Evolutionary conservation across 2,329 filamentous ascomycete species (phyloP).

Genomic region (Fusarium guadeloupense): DNA sequence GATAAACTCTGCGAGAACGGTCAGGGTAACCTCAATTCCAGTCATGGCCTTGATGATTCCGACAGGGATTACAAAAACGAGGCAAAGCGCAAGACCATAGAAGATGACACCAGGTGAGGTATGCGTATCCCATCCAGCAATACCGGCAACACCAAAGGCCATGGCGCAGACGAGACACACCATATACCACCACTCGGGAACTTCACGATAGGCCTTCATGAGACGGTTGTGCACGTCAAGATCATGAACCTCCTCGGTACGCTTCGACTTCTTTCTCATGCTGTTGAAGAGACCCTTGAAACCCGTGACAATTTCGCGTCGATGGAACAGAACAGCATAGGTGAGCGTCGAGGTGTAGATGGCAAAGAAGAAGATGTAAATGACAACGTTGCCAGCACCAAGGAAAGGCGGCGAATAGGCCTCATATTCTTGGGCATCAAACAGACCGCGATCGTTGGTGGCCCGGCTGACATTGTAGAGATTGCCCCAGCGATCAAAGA

Average conservation of each 20-base stretch:
- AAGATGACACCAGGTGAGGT: slow-evolving; percentile 62
- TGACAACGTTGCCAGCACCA: slow-evolving; percentile 58
- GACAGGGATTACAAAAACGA: slow-evolving; percentile 61
- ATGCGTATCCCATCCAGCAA: slow-evolving; percentile 60
- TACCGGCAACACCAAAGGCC: slow-evolving; percentile 56
- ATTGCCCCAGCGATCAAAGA: slow-evolving; percentile 59
- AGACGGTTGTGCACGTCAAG: slow-evolving; percentile 60
- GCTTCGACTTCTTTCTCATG: slow-evolving; percentile 55
- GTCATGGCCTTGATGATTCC: slow-evolving; percentile 65
- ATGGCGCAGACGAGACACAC: slow-evolving; percentile 55
- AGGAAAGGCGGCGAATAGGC: slow-evolving; percentile 63
- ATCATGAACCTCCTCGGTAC: slow-evolving; percentile 47
- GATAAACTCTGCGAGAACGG: slow-evolving; percentile 64
- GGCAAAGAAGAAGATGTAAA: slow-evolving; percentile 66
- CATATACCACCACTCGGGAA: slow-evolving; percentile 65
- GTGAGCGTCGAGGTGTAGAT: slow-evolving; percentile 62
- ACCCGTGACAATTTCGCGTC: slow-evolving; percentile 59
- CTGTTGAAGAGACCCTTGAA: slow-evolving; percentile 58
- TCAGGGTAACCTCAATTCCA: slow-evolving; percentile 61
- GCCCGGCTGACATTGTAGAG: slow-evolving; percentile 58
- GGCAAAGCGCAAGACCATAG: slow-evolving; percentile 59
- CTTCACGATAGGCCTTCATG: slow-evolving; percentile 58
- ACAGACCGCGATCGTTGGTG: slow-evolving; percentile 55
- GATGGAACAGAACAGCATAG: slow-evolving; percentile 62
- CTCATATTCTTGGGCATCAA: slow-evolving; percentile 57